Evolutionary conservation across 208 protist species (phyloP).

Genomic region (Phytomonas francai): DNA sequence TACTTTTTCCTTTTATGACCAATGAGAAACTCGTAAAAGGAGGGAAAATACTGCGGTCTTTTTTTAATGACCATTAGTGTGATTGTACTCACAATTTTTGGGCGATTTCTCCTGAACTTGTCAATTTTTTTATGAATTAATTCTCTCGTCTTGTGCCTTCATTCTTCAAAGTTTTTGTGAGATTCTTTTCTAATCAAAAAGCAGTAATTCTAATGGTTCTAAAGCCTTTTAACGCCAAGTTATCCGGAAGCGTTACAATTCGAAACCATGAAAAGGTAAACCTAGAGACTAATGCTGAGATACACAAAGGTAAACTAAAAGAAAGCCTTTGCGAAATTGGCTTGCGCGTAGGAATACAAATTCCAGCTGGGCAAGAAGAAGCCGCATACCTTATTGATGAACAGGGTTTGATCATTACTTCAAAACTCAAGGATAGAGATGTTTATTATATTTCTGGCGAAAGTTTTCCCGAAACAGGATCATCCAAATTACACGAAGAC

Average conservation of each 20-base stretch:
- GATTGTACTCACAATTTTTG: neutral
- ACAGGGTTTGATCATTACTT: conserved; percentile 49
- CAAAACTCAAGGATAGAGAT: conserved; percentile 29
- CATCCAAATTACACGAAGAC: neutral
- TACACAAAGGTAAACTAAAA: conserved; percentile 42
- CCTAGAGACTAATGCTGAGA: conserved; percentile 34
- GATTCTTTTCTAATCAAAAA: conserved; percentile 1
- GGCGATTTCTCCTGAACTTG: neutral
- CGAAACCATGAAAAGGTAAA: conserved; percentile 35
- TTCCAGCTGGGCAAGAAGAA: neutral
- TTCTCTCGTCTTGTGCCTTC: neutral
- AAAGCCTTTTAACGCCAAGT: conserved; percentile 22
- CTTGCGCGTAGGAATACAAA: conserved; percentile 27
- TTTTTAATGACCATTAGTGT: neutral
- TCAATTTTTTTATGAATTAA: neutral
- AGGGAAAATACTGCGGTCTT: neutral
- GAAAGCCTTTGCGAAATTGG: conserved; percentile 40
- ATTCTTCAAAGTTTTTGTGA: neutral
- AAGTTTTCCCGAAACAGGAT: neutral
- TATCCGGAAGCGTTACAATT: conserved; percentile 45
- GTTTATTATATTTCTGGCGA: conserved; percentile 59
- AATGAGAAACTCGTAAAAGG: neutral
- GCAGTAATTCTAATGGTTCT: neutral
- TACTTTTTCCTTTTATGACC: too few relatives aligned
- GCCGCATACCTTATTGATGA: conserved; percentile 23